Conservation (phyloP, 2,329 filamentous ascomycete genomes). For the Ustulina deusta region DNA sequence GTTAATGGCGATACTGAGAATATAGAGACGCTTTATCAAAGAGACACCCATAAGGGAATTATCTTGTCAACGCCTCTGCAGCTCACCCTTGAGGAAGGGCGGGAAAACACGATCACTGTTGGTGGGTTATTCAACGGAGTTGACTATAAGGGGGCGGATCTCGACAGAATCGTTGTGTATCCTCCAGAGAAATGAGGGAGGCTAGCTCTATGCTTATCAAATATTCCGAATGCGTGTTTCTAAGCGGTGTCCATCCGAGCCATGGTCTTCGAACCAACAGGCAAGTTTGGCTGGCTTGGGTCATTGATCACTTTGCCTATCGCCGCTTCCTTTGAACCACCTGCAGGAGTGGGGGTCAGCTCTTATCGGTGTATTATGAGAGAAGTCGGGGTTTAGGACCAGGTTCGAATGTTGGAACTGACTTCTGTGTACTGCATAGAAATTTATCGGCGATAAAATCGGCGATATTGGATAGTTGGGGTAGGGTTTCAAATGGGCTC, state of each 20-base stretch:
- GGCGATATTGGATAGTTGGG: no score
- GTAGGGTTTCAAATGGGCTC: no score
- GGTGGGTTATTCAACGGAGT: slow-evolving; percentile 68
- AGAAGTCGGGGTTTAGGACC: background rate
- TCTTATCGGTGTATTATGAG: no score
- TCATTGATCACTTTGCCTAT: background rate
- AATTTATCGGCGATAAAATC: slow-evolving; percentile 36
- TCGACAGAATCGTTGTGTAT: slow-evolving; percentile 71
- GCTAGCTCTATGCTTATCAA: background rate
- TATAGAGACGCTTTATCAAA: slow-evolving; percentile 63
- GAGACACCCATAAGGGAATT: slow-evolving; percentile 69
- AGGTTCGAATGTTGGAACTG: background rate
- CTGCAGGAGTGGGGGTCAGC: background rate
- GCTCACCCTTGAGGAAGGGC: slow-evolving; percentile 64
- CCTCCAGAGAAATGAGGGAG: slow-evolving; percentile 58
- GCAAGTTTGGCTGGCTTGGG: no score
- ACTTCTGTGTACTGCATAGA: background rate
- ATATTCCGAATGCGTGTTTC: no score
- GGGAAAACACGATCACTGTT: slow-evolving; percentile 65
- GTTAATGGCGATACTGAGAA: slow-evolving; percentile 66
- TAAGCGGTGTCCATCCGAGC: no score
- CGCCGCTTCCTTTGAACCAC: background rate
- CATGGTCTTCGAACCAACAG: background rate
- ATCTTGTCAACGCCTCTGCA: slow-evolving; percentile 68
- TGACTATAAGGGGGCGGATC: slow-evolving; percentile 67